A percentile compares a stretch with the other conserved stretches of the same genome.
These are phyloP conservation scores for Erigeron philadelphicus DNA, from an alignment of 140 eudicot genomes.

Conservation along the genomic window DNA sequence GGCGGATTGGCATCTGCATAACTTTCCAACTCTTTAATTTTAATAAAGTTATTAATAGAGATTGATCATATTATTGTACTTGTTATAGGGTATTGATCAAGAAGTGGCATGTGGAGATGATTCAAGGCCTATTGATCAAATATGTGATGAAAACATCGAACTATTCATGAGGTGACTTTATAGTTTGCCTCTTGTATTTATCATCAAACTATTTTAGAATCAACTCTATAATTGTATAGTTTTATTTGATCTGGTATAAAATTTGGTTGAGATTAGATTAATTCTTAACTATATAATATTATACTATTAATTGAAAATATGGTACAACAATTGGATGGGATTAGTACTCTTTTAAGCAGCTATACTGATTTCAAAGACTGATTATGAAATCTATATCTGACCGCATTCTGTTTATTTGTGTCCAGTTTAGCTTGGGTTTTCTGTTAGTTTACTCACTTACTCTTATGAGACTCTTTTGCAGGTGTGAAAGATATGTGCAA, in stretches of 20 bases:
- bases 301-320: neutral
- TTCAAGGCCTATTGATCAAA: conserved; percentile 43
- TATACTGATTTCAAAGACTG: neutral
- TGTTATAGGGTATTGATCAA: conserved; percentile 48
- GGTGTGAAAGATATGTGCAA: conserved; percentile 60
- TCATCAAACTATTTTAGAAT: neutral
- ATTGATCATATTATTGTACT: conserved; percentile 2
- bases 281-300: no score
- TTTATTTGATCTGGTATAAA: no score
- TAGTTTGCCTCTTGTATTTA: neutral
- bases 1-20: neutral
- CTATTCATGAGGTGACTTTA: conserved; percentile 54
- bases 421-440: neutral
- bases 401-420: neutral
- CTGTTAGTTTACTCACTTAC: neutral
- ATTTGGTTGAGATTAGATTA: no score
- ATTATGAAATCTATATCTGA: neutral
- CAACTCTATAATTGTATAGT: neutral
- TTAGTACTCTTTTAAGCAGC: neutral
- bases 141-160: conserved; percentile 72
- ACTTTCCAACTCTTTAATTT: neutral
- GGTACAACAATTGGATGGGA: neutral
- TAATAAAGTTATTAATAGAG: neutral
- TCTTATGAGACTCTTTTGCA: conserved; percentile 22
- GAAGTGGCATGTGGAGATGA: conserved; percentile 31